These are phyloP conservation scores for Filobasidium floriforme DNA, from an alignment of 768 basidiomycete genomes.

Conservation along the genomic window DNA sequence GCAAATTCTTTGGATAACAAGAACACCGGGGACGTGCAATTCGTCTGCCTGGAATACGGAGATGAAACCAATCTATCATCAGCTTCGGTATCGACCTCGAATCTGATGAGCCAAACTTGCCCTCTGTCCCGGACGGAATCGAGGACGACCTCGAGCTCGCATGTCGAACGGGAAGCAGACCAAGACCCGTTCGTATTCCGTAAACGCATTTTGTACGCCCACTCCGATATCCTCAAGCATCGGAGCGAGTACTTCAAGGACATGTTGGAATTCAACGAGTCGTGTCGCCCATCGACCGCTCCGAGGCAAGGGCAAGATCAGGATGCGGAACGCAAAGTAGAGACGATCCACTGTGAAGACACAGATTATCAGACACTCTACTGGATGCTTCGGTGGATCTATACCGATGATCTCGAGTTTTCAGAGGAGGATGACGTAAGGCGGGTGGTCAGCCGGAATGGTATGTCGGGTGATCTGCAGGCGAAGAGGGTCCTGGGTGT, in stretches of 20 bases:
- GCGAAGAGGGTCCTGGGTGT: slow-evolving; percentile 40
- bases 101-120: too few species aligned
- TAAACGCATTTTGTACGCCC: slow-evolving; percentile 68
- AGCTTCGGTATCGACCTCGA: background rate
- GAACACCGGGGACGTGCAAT: slow-evolving; percentile 71
- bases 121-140: slow-evolving; percentile 15
- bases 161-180: slow-evolving; percentile 17
- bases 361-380: slow-evolving; percentile 70
- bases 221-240: slow-evolving; percentile 64
- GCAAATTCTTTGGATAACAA: slow-evolving; percentile 53
- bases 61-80: slow-evolving; percentile 34
- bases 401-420: slow-evolving; percentile 67
- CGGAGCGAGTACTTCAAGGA: slow-evolving; percentile 74
- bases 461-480: slow-evolving; percentile 35
- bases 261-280: slow-evolving; percentile 4
- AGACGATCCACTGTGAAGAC: slow-evolving; percentile 54
- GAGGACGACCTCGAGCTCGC: background rate
- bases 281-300: background rate
- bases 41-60: slow-evolving; percentile 60
- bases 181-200: slow-evolving; percentile 53
- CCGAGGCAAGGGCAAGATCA: slow-evolving; percentile 28
- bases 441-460: slow-evolving; percentile 59
- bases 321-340: slow-evolving; percentile 55
- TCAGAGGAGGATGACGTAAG: slow-evolving; percentile 63
- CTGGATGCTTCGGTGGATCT: slow-evolving; percentile 59